Evolutionary conservation across 179 eudicot species (phyloP), one percentile per base, ranked within the genome.

Genomic region (Silene vulgaris): DNA sequence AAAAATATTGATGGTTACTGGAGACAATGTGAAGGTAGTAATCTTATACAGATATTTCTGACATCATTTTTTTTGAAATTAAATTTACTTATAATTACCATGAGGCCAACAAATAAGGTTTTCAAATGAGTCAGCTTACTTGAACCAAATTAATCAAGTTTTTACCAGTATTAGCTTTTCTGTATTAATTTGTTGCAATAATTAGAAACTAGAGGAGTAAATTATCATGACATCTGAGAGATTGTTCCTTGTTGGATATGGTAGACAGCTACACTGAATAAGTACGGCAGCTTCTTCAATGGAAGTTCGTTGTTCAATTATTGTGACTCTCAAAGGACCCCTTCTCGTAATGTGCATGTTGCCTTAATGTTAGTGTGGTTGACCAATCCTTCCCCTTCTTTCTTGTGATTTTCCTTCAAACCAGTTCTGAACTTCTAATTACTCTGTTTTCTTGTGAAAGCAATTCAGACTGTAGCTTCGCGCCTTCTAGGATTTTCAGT

Each of bases 1-100:
- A 71, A 88, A 95, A 80, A 81, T 95, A 76, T 85, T 95, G 76
- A 86, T 86, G 86, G 96, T 90, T 65, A 95, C 99, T 69, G 94
- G 86, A 69, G 99, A 95, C 50, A 76, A 69, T 73, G 75, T 95
- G 61, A 80, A 82, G 97, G 98, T 94, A 86, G 50, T 69, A 48
- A 23, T 48, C 43, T 50, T 56, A 26, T 72, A 16, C 21, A 43
- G 11, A 14, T 65, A 32, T 70, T 52, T 63, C 4, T 57, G 28
- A 62, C 26, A 17, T 8, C 32, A 9, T 4, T 6, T 71, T 26
- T 6, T 66, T 32, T 8, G 1, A 50, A 16, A 66, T 2, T 13
- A 37, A 29, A 66, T 2, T 5, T 30, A 61, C 26, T 61, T 5
- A 61, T 6, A 8, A 8, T 21, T 61, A 61, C 28, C 26, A 8